Base-by-base conservation (phyloP, 2,329 filamentous ascomycete genomes). In the Fusarium longipes region DNA sequence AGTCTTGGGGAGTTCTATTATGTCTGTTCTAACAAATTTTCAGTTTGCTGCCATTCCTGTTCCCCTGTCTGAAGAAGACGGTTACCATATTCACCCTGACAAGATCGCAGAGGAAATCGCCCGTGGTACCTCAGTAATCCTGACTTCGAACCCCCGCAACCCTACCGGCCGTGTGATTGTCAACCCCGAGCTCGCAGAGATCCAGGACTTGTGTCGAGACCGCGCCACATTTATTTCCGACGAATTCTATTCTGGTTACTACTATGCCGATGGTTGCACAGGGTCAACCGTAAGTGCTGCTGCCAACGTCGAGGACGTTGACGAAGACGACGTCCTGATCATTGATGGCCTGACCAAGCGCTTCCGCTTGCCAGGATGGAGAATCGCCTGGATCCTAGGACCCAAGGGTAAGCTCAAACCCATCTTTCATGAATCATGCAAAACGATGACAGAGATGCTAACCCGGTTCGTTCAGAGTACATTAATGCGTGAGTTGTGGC, bases 281-380 rank as follows among this genome's bases (percentile, higher is more conserved):
- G 93, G 97, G 77, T 94, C 91, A 48, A 47, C 44, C 6, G 14
- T 48, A 3, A 25, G 20, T 15, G 91, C 93, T 10, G 95, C 95
- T 7, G 91, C 93, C 75, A 97, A 98, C 77, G 87, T 98, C 47
- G 86, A 93, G 57, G 93, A 97, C 72, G 93, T 97, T 17, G 88
- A 97, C 76, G 87, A 92, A 75, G 93, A 96, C 62, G 93, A 97
- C 74, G 94, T 98, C 3, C 87, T 98, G 68, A 92, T 98, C 78
- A 95, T 98, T 69, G 95, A 98, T 76, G 95, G 95, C 48, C 86
- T 98, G 25, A 98, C 95, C 72, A 98, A 98, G 86, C 91, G 95
- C 65, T 98, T 98, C 87, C 90, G 95, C 70, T 89, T 98, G 30
- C 95, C 95, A 2, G 95, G 95, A 64, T 98, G 95, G 93, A 91